Base-by-base conservation (phyloP, 805 yeast species). In the Ogataea minuta region DNA sequence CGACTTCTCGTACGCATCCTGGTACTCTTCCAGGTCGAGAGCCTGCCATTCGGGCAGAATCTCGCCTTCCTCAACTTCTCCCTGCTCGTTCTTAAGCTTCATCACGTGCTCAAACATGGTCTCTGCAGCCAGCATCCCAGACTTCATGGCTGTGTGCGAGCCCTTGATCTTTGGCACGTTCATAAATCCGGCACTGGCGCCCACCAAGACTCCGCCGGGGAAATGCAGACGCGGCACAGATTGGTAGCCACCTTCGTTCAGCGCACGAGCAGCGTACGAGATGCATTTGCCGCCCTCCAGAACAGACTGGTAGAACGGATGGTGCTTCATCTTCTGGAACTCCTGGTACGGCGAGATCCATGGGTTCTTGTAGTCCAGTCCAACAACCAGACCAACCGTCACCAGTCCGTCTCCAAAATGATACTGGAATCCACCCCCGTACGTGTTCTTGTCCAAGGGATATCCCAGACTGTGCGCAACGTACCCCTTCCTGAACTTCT, bases 91-190 rank as follows among this genome's bases (percentile, higher is more conserved):
- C 43, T 71, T 75, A 34, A 74, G 63, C 13, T 66, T 62, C 2
- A 76, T 69, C 35, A 84, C 64, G 38, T 54, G 60, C 26, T 57
- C 56, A 54, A 70, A 88, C 28, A 89, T 84, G 15, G 74, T 60
- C 55, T 93, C 97, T 2, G 98, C 99, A 2, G 99, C 99, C 20
- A 93, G 63, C 74, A 93, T 81, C 23, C 98, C 99, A 8, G 93
- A 74, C 63, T 93, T 93, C 79, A 93, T 87, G 1, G 99, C 98
- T 1, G 96, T 91, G 62, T 93, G 99, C 0, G 97, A 82, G 11
- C 99, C 99, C 66, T 93, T 93, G 56, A 93, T 86, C 63, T 91
- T 93, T 37, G 99, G 97, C 30, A 93, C 98, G 59, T 93, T 93
- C 78, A 93, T 76, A 62, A 93, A 91, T 1, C 99, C 99, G 3